Percentiles rank a stretch among this genome's conserved stretches.
These are phyloP conservation scores for Nicotiana obtusifolia DNA, from an alignment of 257 asterid genomes.

Conservation along the genomic window DNA sequence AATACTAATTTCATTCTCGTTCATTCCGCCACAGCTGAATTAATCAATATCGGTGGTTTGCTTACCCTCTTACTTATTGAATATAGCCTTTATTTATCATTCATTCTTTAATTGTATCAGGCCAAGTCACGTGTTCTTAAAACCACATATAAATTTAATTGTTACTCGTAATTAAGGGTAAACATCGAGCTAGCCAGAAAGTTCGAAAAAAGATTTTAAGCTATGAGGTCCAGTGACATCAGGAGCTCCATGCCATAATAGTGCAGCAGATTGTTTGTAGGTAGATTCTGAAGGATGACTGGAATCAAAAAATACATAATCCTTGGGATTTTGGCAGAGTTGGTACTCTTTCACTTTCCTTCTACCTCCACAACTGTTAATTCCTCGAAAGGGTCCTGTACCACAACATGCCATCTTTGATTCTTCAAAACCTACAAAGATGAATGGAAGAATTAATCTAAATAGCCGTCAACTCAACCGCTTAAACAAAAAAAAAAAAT, in stretches of 20 bases:
- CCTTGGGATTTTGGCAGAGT: conserved; percentile 35
- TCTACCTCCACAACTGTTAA: conserved; percentile 47
- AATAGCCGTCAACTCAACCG: too few relatives aligned
- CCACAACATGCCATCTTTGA: conserved; percentile 52
- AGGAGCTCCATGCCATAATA: conserved; percentile 32
- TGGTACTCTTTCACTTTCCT: conserved; percentile 31
- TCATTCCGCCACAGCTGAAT: too few relatives aligned
- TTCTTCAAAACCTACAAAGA: conserved; percentile 34
- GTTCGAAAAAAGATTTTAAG: conserved; percentile 27
- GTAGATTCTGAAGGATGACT: conserved; percentile 35
- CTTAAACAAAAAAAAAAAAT: too few relatives aligned
- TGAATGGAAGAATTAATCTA: too few relatives aligned
- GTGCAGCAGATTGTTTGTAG: conserved; percentile 28
- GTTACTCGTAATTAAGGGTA: too few relatives aligned
- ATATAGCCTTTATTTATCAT: too few relatives aligned
- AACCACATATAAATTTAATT: too few relatives aligned
- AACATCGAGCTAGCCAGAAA: neutral
- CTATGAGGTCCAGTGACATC: conserved; percentile 13
- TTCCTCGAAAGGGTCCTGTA: conserved; percentile 38
- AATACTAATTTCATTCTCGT: too few relatives aligned
- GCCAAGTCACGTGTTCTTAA: too few relatives aligned
- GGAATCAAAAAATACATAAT: conserved; percentile 41
- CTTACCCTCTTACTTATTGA: too few relatives aligned
- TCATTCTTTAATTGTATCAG: too few relatives aligned
- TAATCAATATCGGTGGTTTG: too few relatives aligned